Base-by-base conservation (phyloP, 441 rosid species). In the Lepidium campestre region DNA sequence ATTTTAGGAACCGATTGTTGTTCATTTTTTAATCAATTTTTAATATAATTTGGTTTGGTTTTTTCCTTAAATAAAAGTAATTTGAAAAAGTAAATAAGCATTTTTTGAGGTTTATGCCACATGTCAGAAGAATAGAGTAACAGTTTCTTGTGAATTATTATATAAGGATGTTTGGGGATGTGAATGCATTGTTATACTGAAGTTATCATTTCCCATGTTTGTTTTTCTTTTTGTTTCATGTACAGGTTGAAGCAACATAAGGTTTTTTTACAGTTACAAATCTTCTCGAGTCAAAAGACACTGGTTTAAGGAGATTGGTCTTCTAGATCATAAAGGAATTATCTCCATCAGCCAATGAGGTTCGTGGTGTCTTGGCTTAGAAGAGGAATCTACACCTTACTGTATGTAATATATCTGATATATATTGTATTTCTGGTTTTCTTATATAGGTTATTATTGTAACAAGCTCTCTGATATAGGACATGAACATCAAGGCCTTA, bases 401-500 rank as follows among this genome's bases (percentile, higher is more conserved):
- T 22, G 13, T 17, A 17, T 4, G 41, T 32, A 7, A 29, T 13
- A 12, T 47, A 14, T 20, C 44, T 17, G 47, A 29, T 47, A 29
- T 47, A 7, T 17, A 36, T 31, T 39, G 18, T 47, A 47, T 62
- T 23, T 36, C 11, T 36, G 13, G 34, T 29, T 29, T 10, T 47
- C 2, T 25, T 2, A n/a, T 13, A 53, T 71, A 92, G 99, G 99
- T 95, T 73, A 92, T 95, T 53, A 95, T 95, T 59, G 99, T 95
- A 44, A 95, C 99, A 58, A 95, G 99, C 86, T 95, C 98, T 46
- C 88, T 95, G 11, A 92, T 95, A 98, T 92, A 90, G 82, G 97
- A 95, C 81, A 95, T 95, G 99, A 95, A 84, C 75, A 91, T 97
- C 80, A 95, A 90, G 82, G n/a, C n/a, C n/a, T n/a, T n/a, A n/a